Base-by-base conservation (phyloP, 768 basidiomycete genomes). In the Amanita pallidorosea region DNA sequence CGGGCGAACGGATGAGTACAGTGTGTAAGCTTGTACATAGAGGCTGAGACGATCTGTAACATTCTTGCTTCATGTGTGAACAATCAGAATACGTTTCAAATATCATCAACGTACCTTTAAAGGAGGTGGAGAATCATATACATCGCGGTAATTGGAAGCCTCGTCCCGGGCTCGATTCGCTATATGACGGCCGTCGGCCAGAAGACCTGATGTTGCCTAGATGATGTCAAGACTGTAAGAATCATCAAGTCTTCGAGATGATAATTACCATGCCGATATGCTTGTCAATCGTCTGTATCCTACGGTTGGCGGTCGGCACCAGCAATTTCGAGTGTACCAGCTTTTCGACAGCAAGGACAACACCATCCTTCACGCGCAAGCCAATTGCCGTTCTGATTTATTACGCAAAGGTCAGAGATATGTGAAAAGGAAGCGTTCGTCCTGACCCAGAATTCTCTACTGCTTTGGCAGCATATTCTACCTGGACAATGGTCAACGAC, bases 391-490 rank as follows among this genome's bases (percentile, higher is more conserved):
- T 97, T 41, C 94, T 97, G 57, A 36, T 36, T 35, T 18, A 44
- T 31, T 7, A n/a, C 22, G 38, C 47, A 6, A 46, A 17, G 27
- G 15, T 56, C 47, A 57, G 53, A 40, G 34, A 49, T 34, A 43
- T 22, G 18, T 13, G 48, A 48, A 20, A 25, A 36, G 34, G 13
- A 34, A 29, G 5, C 22, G 8, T 42, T 18, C 11, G 45, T 41
- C 47, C 77, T 54, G 65, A 93, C 88, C 96, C 96, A 36, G 95
- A 91, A 70, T 96, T 95, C 71, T 99, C 96, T 55, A 98, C 96
- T 11, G 96, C 95, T 69, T 99, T 98, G 71, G 83, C 86, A 49
- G 96, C 96, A 61, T 98, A 98, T 71, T 98, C 95, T 65, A 98
- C 87, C 92, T 95, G 57, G 13, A 15, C 47, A 18, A 57, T 54